A percentile compares a stretch with the other conserved stretches of the same genome.
These are phyloP conservation scores for Annulohypoxylon maeteangense DNA, from an alignment of 495 filamentous ascomycete genomes.

Conservation along the genomic window DNA sequence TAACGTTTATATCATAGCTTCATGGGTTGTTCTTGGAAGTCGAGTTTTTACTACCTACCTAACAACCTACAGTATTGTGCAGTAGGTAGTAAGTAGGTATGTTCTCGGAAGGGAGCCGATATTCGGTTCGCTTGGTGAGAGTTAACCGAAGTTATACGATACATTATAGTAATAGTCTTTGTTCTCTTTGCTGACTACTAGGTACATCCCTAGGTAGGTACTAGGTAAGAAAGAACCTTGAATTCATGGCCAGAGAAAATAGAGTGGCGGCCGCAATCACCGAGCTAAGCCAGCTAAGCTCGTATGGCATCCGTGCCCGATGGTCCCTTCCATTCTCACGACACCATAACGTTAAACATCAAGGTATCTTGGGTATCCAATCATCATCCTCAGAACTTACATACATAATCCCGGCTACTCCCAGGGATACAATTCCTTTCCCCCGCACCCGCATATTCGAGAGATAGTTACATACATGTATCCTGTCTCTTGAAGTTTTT, in stretches of 20 bases:
- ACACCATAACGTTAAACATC: slow-evolving; percentile 18
- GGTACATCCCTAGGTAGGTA: no score
- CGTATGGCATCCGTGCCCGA: no score
- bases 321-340: slow-evolving; percentile 12
- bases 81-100: no score
- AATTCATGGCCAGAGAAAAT: no score
- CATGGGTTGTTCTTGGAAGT: slow-evolving; percentile 11
- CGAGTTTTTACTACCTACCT: no score
- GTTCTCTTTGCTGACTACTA: no score
- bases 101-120: not conserved
- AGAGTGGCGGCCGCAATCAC: no score
- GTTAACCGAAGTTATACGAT: not conserved
- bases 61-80: no score
- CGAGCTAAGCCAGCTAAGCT: no score
- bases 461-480: not conserved
- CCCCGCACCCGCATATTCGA: slow-evolving; percentile 41
- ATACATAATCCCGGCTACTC: slow-evolving; percentile 18
- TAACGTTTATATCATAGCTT: slow-evolving; percentile 31
- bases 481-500: not conserved
- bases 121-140: not conserved
- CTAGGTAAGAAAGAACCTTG: no score
- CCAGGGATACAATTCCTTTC: slow-evolving; percentile 38
- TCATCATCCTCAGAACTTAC: slow-evolving; percentile 26
- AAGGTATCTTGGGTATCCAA: slow-evolving; percentile 19
- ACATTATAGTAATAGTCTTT: not conserved